Evolutionary conservation across 805 yeast genomes (phyloP).

Genomic region (Starmerella sirachaensis): DNA sequence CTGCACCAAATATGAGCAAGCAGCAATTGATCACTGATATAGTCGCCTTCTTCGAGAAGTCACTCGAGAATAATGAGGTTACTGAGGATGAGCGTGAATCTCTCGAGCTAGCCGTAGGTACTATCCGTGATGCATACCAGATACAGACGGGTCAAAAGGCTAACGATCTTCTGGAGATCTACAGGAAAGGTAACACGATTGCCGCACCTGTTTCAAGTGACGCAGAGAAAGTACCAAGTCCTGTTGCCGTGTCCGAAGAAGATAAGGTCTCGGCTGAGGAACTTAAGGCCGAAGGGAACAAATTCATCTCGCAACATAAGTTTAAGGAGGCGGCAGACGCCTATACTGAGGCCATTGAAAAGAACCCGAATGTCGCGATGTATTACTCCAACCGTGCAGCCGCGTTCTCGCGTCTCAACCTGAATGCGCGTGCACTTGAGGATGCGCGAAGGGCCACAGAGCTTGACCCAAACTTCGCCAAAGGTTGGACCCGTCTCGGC

Average conservation of each 20-base stretch:
- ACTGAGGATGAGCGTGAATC: conserved; percentile 76
- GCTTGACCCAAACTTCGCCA: conserved; percentile 68
- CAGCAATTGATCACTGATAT: conserved; percentile 49
- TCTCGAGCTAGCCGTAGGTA: conserved; percentile 84
- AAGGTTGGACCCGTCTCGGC: conserved; percentile 91
- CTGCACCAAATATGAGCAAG: conserved; percentile 23
- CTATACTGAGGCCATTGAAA: conserved; percentile 68
- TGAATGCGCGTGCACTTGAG: conserved; percentile 63
- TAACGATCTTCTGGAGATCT: conserved; percentile 16
- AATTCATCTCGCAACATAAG: conserved; percentile 68
- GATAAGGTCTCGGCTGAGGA: conserved; percentile 70
- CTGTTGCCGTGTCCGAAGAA: conserved; percentile 25
- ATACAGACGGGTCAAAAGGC: conserved; percentile 36
- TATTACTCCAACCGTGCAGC: conserved; percentile 94
- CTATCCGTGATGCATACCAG: conserved; percentile 76
- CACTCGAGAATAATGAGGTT: conserved; percentile 50
- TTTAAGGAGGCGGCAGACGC: conserved; percentile 59
- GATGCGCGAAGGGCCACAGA: conserved; percentile 79
- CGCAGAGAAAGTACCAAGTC: conserved; percentile 1
- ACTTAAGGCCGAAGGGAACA: conserved; percentile 77
- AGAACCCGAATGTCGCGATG: conserved; percentile 63
- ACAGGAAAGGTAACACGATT: conserved; percentile 11
- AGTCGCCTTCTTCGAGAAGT: conserved; percentile 52
- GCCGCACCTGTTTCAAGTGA: too few species aligned
- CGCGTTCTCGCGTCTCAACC: conserved; percentile 68